phyloP scores from a whole-genome alignment of 2,329 filamentous ascomycete genomes.

The Hirsutella minnesotensis region DNA sequence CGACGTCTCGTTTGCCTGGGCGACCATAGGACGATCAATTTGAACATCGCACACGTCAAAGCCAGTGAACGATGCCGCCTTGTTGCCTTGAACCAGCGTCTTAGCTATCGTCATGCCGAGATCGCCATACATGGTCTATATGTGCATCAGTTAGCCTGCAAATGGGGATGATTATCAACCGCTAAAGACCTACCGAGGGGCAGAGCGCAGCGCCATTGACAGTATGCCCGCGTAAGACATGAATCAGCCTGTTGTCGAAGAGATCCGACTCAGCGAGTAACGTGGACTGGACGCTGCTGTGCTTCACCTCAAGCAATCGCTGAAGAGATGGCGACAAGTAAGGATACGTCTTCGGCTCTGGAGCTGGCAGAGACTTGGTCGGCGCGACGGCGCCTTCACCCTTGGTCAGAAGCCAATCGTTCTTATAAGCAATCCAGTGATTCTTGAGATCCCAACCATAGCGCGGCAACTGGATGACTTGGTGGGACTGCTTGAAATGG shows the following conservation, averaged over 20 bases:
- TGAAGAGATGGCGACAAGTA: conserved; percentile 2
- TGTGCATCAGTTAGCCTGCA: neutral
- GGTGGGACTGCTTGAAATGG: conserved; percentile 21
- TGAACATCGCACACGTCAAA: conserved; percentile 11
- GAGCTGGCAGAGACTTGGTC: neutral
- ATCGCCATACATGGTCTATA: conserved; percentile 7
- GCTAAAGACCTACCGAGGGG: conserved; percentile 3
- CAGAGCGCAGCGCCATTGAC: conserved; percentile 3
- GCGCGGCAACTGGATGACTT: conserved; percentile 49
- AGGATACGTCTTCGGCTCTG: neutral
- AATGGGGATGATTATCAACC: too few species aligned
- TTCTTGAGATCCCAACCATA: conserved; percentile 66
- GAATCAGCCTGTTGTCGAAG: neutral
- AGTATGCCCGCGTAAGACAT: conserved; percentile 1
- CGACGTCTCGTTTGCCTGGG: neutral
- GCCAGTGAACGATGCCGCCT: conserved; percentile 2
- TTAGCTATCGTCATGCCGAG: conserved; percentile 8
- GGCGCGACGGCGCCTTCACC: neutral
- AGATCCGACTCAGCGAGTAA: conserved; percentile 37
- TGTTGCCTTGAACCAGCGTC: conserved; percentile 1
- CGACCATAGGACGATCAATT: conserved; percentile 1
- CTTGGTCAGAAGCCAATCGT: conserved; percentile 52
- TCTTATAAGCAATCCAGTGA: conserved; percentile 53
- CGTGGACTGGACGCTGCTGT: conserved; percentile 35
- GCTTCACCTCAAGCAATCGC: conserved; percentile 38